These are phyloP conservation scores for Trypanosoma cruzi DNA, from an alignment of 208 protist species.

Conservation along the genomic window DNA sequence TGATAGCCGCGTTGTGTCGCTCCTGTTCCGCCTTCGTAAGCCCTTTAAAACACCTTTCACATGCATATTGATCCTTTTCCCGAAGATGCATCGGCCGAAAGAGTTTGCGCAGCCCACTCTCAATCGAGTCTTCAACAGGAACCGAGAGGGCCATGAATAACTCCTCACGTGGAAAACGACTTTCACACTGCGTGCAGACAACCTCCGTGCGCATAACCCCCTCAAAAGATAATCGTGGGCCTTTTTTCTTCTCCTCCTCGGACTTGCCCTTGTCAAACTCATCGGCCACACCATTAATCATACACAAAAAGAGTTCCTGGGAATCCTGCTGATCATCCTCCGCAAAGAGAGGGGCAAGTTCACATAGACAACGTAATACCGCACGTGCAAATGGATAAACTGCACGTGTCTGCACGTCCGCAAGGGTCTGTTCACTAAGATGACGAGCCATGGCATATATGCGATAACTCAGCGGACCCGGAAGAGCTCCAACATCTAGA, in stretches of 20 bases:
- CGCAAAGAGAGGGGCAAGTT: constrained; percentile 56
- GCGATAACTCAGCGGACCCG: constrained; percentile 56
- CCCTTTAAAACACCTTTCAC: constrained; percentile 79
- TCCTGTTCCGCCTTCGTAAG: constrained; percentile 55
- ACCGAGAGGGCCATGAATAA: constrained; percentile 89
- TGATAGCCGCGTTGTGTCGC: constrained; percentile 57
- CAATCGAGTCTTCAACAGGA: constrained; percentile 64
- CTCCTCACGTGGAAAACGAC: constrained; percentile 52
- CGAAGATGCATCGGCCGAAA: constrained; percentile 46
- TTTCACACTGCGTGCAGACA: constrained; percentile 54
- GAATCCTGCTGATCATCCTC: constrained; percentile 89
- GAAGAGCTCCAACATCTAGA: constrained; percentile 5
- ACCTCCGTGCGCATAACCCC: constrained; percentile 64
- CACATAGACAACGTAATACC: constrained; percentile 52
- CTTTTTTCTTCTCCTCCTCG: constrained; percentile 49
- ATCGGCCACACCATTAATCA: constrained; percentile 83
- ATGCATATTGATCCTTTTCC: constrained; percentile 81
- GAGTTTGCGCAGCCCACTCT: constrained; percentile 50
- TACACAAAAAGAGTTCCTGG: constrained; percentile 86
- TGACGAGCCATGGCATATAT: constrained; percentile 50
- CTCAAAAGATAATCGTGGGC: constrained; percentile 69
- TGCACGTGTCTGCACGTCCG: constrained; percentile 51
- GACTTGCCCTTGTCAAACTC: constrained; percentile 80
- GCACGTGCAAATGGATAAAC: constrained; percentile 45
- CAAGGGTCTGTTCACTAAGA: constrained; percentile 45